Base-by-base conservation (phyloP, 441 rosid genomes). In the Populus tomentosa region DNA sequence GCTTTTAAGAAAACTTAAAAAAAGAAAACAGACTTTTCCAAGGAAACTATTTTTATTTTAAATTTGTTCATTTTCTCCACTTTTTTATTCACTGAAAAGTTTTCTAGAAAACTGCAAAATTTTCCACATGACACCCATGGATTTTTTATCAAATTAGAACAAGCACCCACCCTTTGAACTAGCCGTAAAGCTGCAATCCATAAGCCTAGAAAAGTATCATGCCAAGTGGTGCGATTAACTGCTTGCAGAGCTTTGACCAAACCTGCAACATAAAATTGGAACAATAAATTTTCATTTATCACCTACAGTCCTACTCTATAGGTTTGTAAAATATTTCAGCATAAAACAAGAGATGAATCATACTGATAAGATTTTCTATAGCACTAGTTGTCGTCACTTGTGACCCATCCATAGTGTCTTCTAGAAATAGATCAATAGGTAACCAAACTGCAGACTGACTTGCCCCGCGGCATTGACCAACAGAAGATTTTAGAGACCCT, bases 121-220 rank as follows among this genome's bases (percentile, higher is more conserved):
- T 4, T 24, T 64, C 14, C 14, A 24, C 18, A 14, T 66, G 69
- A 24, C 20, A 24, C 32, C 35, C n/a, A 40, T 18, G 61, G 61
- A 70, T 33, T 66, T 56, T 66, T 23, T 5, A 81, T 78, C 70
- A 80, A 74, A 75, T 67, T 81, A 67, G 72, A 21, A 81, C 63
- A 64, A 82, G 80, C 75, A 76, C 84, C 74, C 93, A 97, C 99
- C 98, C 98, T 88, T 80, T 97, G 99, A 82, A 93, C 91, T 84
- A 94, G 97, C 81, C 99, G 92, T 84, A 97, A 77, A 82, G 97
- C 89, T 74, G 98, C 91, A 83, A 94, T 88, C 99, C 99, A 97
- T 73, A 97, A 83, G 80, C 97, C 94, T 65, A 97, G 83, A 85
- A 97, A 89, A 77, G 98, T 87, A 84, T 94, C 95, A 84, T 90